These are phyloP conservation scores for Pleurotus pulmonarius DNA, from an alignment of 768 basidiomycete species.

Conservation along the genomic window DNA sequence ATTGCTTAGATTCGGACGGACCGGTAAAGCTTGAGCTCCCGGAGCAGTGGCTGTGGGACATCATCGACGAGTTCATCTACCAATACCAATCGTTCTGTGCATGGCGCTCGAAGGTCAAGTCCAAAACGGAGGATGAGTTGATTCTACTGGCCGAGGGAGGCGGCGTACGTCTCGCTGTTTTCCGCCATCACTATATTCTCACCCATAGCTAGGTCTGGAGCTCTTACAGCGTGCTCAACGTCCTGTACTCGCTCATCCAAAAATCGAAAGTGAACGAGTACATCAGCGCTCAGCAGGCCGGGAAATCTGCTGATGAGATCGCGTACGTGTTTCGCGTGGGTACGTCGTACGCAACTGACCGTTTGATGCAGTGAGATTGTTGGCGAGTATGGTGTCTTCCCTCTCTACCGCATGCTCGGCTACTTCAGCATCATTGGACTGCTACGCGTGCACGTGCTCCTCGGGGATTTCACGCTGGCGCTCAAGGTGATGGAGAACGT, in stretches of 20 bases:
- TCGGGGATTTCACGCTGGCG: slow-evolving; percentile 94
- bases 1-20: slow-evolving; percentile 76
- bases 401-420: slow-evolving; percentile 91
- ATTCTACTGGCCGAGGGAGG: slow-evolving; percentile 73
- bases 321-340: slow-evolving; percentile 46
- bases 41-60: slow-evolving; percentile 98
- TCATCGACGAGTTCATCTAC: slow-evolving; percentile 96
- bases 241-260: slow-evolving; percentile 97
- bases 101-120: slow-evolving; percentile 82
- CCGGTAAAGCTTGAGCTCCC: slow-evolving; percentile 93
- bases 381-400: slow-evolving; percentile 88
- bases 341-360: background rate
- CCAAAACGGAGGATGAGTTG: slow-evolving; percentile 89
- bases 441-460: slow-evolving; percentile 89
- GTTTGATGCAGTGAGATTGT: slow-evolving; percentile 61
- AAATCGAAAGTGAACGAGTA: slow-evolving; percentile 95
- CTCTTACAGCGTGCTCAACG: slow-evolving; percentile 97
- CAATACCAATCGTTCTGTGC: slow-evolving; percentile 96
- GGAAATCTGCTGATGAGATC: slow-evolving; percentile 79
- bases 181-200: background rate
- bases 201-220: slow-evolving; percentile 78
- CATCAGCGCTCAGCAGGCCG: slow-evolving; percentile 75
- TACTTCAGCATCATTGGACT: slow-evolving; percentile 97
- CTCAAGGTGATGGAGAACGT: slow-evolving; percentile 94
- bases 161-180: slow-evolving; percentile 38